Evolutionary conservation across 2,329 filamentous ascomycete genomes (phyloP).

Genomic region (Bertia moriformis): DNA sequence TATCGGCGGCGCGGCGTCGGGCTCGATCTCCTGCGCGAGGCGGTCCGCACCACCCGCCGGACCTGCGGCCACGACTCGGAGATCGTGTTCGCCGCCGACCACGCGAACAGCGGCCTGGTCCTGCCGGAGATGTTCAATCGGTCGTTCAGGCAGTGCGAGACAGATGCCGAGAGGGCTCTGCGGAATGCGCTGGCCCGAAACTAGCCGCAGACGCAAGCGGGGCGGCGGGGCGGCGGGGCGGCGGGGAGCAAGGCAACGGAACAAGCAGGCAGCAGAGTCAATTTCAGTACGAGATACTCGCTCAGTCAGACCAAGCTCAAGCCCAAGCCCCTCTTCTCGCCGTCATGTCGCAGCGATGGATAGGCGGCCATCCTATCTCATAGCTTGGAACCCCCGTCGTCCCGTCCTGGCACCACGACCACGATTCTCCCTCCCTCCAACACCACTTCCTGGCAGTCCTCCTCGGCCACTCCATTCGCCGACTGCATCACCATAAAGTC

Average conservation of each 20-base stretch:
- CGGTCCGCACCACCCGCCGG: slow-evolving; percentile 52
- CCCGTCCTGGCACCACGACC: no score
- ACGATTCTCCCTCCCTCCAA: slow-evolving; percentile 9
- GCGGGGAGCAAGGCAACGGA: no score
- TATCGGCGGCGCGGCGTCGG: slow-evolving; percentile 64
- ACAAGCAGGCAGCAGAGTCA: no score
- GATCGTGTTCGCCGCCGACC: slow-evolving; percentile 60
- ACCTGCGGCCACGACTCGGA: slow-evolving; percentile 53
- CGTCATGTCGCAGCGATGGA: no score
- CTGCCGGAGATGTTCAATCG: slow-evolving; percentile 49
- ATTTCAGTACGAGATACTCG: no score
- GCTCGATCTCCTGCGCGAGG: slow-evolving; percentile 56
- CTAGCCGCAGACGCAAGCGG: no score
- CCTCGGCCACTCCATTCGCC: slow-evolving; percentile 63
- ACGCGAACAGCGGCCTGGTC: slow-evolving; percentile 59
- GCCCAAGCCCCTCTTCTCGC: no score
- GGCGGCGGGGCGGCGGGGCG: no score
- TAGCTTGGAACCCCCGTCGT: no score
- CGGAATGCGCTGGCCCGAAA: slow-evolving; percentile 33
- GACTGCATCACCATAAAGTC: slow-evolving; percentile 87
- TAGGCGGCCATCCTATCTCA: no score
- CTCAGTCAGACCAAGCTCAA: no score
- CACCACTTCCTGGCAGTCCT: slow-evolving; percentile 77
- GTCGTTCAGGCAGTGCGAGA: slow-evolving; percentile 42
- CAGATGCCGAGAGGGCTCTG: slow-evolving; percentile 35